Base-by-base conservation (phyloP, 2,329 filamentous ascomycete genomes). In the Trichoderma gracile region DNA sequence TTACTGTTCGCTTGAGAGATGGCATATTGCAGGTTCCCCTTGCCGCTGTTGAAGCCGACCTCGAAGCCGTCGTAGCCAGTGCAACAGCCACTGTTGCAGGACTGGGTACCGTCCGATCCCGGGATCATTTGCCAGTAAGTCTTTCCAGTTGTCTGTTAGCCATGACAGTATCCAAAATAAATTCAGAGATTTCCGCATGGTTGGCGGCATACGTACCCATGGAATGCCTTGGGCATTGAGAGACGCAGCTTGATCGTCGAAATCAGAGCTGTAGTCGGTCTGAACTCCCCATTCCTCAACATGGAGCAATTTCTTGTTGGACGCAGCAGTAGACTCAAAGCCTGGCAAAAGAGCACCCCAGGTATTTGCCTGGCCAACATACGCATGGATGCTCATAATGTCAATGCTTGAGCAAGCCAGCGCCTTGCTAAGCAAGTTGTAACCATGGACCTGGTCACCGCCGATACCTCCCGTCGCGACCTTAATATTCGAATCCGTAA, bases 381-480 rank as follows among this genome's bases (percentile, higher is more conserved):
- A 59, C 15, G 56, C 56, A 14, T 59, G 56, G 9, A 59, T 25
- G 43, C 56, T 59, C 21, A 59, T 59, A 15, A 65, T 66, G 62
- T 76, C 74, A 30, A 76, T 64, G 54, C 68, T 67, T 9, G 57
- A 64, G 63, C 74, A 76, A 42, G 54, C 40, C n/a, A 73, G 19
- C 15, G 56, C 56, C 45, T 73, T 2, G 71, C 71, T 3, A 67
- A 69, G 57, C 72, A 74, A 17, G 67, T 49, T 75, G 67, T 73
- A 73, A 1, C 60, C 68, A 65, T 75, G 67, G 19, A 68, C 71
- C 47, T 72, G 69, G 61, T 75, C 74, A 17, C 74, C 74, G 17
- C 74, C 73, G 15, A 75, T 57, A 9, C 73, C 73, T 23, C 73
- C 74, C 10, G 73, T 71, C 19, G 71, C 70, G 62, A 75, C 69